A percentile compares a stretch with the other conserved stretches of the same genome.
Conservation (phyloP, 2,329 filamentous ascomycete genomes). For the Monosporascus sp. region DNA sequence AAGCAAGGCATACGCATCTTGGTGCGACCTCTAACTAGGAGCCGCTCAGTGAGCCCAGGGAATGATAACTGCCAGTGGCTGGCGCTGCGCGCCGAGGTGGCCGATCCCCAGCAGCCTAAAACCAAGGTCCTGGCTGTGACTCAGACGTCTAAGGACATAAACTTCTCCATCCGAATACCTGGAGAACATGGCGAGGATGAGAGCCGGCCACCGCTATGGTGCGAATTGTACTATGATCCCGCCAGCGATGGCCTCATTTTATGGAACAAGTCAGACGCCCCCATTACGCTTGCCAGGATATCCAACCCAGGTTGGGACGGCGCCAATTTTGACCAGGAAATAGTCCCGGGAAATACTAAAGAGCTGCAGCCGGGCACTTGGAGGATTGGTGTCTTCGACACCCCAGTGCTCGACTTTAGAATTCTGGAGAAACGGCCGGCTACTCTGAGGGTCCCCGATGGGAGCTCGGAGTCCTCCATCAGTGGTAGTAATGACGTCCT, state of each 20-base stretch:
- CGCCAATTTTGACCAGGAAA: slow-evolving; percentile 37
- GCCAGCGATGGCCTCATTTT: slow-evolving; percentile 54
- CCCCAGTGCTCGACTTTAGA: slow-evolving; percentile 52
- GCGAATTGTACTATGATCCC: slow-evolving; percentile 56
- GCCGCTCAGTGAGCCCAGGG: slow-evolving; percentile 51
- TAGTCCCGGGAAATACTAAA: slow-evolving; percentile 40
- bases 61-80: slow-evolving; percentile 54
- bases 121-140: slow-evolving; percentile 56
- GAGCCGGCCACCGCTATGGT: slow-evolving; percentile 48
- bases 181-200: slow-evolving; percentile 38
- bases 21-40: slow-evolving; percentile 47
- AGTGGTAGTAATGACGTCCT: slow-evolving; percentile 28
- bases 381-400: slow-evolving; percentile 46
- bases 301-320: slow-evolving; percentile 36
- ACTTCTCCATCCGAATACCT: slow-evolving; percentile 53
- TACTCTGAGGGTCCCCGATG: slow-evolving; percentile 28
- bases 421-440: slow-evolving; percentile 51
- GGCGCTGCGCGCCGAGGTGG: slow-evolving; percentile 48
- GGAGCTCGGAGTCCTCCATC: slow-evolving; percentile 23
- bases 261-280: slow-evolving; percentile 49
- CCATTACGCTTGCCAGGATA: slow-evolving; percentile 43
- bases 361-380: slow-evolving; percentile 50
- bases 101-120: slow-evolving; percentile 44
- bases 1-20: slow-evolving; percentile 53
- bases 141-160: slow-evolving; percentile 55